Evolutionary conservation across 176 grass and related monocot species (phyloP).

Genomic region (Rhynchospora pubera): DNA sequence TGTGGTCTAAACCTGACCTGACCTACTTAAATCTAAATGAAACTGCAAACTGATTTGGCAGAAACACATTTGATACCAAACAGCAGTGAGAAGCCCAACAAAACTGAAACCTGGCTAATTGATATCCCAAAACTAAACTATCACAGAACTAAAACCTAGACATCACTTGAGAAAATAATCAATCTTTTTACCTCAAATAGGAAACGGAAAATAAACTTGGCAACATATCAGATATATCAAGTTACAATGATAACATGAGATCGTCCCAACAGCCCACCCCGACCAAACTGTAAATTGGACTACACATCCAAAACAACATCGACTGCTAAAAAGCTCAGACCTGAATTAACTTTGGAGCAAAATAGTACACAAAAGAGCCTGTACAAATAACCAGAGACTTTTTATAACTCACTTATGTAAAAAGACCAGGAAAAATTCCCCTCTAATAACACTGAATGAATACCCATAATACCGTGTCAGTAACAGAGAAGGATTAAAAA

Average conservation of each 20-base stretch:
- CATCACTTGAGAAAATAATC: background rate
- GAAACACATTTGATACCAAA: background rate
- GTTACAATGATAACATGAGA: background rate
- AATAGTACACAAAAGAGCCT: background rate
- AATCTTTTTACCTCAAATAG: background rate
- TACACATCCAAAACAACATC: background rate
- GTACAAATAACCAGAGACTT: too few species aligned
- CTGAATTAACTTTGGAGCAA: background rate
- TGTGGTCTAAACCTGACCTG: background rate
- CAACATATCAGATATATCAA: background rate
- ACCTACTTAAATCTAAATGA: background rate
- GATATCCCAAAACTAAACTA: background rate
- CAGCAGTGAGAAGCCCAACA: background rate
- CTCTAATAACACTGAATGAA: background rate
- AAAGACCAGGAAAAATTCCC: too few species aligned
- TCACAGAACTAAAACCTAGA: background rate
- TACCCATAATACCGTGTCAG: conserved; percentile 13
- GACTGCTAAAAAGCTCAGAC: background rate
- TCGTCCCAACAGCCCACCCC: too few species aligned
- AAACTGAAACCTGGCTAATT: background rate
- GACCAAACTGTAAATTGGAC: too few species aligned
- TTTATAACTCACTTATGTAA: too few species aligned
- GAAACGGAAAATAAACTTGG: background rate
- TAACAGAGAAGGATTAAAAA: conserved; percentile 15
- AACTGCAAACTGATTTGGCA: background rate